These are phyloP conservation scores for Aspergillus sp. DNA, from an alignment of 2,329 filamentous ascomycete genomes.

Conservation along the genomic window DNA sequence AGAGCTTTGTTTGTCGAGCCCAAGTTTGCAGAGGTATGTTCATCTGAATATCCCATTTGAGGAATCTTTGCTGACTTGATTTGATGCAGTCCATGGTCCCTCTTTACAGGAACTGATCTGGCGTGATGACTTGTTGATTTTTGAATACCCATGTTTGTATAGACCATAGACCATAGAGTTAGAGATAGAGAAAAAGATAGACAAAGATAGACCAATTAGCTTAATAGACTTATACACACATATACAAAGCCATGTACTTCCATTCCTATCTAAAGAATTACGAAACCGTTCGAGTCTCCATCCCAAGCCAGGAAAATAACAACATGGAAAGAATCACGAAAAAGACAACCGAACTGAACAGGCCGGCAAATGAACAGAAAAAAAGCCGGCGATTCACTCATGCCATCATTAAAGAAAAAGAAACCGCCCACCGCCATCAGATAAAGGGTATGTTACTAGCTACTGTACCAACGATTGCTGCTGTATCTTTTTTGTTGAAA, in stretches of 20 bases:
- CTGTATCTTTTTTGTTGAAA: slow-evolving; percentile 1
- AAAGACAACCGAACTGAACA: slow-evolving; percentile 7
- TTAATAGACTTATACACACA: not conserved
- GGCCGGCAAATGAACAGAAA: slow-evolving; percentile 5
- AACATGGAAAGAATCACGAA: not conserved
- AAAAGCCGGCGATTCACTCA: slow-evolving; percentile 7
- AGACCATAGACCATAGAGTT: too few relatives aligned
- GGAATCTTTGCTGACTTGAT: not conserved
- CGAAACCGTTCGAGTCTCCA: slow-evolving; percentile 2
- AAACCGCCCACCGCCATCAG: slow-evolving; percentile 2
- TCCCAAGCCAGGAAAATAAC: slow-evolving; percentile 7
- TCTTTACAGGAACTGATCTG: slow-evolving; percentile 18
- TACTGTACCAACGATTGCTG: slow-evolving; percentile 4
- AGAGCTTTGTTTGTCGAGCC: slow-evolving; percentile 35
- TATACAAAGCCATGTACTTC: slow-evolving; percentile 4
- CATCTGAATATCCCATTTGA: not conserved
- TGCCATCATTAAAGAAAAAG: slow-evolving; percentile 8
- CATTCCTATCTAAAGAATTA: slow-evolving; percentile 16
- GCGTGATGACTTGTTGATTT: not conserved
- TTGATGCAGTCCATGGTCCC: slow-evolving; percentile 27
- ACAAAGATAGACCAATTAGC: not conserved
- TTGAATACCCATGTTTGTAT: too few relatives aligned
- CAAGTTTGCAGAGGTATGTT: slow-evolving; percentile 31
- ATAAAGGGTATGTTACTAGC: slow-evolving; percentile 7
- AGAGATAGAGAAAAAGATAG: too few relatives aligned